A percentile compares a stretch with the other conserved stretches of the same genome.
Evolutionary conservation across 805 yeast species (phyloP).

Genomic region (Tetrapisispora fleetii): DNA sequence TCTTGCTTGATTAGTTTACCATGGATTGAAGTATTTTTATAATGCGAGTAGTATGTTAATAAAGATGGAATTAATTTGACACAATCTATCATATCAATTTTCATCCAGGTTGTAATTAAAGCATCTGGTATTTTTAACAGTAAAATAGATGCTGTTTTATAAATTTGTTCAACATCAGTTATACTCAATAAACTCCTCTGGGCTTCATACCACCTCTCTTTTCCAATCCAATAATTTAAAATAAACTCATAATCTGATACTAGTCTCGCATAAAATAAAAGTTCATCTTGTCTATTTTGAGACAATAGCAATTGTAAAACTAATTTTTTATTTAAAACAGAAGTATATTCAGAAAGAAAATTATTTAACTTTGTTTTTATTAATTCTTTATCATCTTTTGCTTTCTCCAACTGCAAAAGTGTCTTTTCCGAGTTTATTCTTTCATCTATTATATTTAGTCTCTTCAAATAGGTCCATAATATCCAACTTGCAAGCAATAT

Average conservation of each 20-base stretch:
- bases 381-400: constrained; percentile 13
- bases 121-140: constrained; percentile 56
- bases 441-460: constrained; percentile 30
- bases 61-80: constrained; percentile 66
- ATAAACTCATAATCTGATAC: constrained; percentile 63
- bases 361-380: constrained; percentile 30
- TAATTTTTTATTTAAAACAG: constrained; percentile 51
- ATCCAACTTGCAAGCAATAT: constrained; percentile 30
- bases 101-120: constrained; percentile 75
- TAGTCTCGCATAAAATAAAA: constrained; percentile 57
- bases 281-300: constrained; percentile 54
- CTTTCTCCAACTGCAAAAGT: background rate
- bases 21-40: constrained; percentile 10
- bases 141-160: constrained; percentile 59
- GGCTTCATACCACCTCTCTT: constrained; percentile 67
- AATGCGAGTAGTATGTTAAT: constrained; percentile 51
- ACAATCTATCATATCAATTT: constrained; percentile 41
- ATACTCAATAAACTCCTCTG: constrained; percentile 44
- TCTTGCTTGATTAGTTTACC: constrained; percentile 28
- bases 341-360: constrained; percentile 43
- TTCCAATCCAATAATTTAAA: constrained; percentile 55
- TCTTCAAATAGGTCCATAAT: constrained; percentile 29
- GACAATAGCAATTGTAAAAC: constrained; percentile 61
- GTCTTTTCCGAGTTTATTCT: constrained; percentile 1
- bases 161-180: constrained; percentile 41